Evolutionary conservation across 352 stramenopile species (phyloP), one percentile per base, ranked within the genome.

Genomic region (Phytophthora foliorum): DNA sequence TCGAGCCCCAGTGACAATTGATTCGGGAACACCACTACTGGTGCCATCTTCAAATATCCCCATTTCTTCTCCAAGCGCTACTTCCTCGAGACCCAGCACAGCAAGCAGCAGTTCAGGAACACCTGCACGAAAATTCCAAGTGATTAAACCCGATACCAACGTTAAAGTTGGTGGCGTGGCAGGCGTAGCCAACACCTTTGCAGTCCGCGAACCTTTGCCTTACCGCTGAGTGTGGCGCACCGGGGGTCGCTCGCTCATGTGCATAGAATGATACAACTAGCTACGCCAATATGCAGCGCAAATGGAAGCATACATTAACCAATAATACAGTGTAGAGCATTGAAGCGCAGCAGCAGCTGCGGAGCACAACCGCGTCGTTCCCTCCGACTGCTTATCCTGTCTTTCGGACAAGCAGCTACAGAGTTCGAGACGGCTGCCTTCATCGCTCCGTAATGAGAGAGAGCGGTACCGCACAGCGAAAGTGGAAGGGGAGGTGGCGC

Each of bases 111-210:
- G 25, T 32, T 41, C 54, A 4, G 25, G 27, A 32, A 58, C 64
- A 2, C 44, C 72, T 16, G 51, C 56, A 31, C 69, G 76, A 1
- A 86, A 80, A 60, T 92, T 88, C 44, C 69, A 89, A 24, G 76
- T 92, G 9, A 63, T 81, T 4, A 78, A 74, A 51, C 83, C 78
- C 11, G 75, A 80, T 17, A 41, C 61, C 9, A 32, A 69, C 38
- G 51, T 57, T 14, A 48, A 25, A 17, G 32, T 83, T 21, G 69
- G 74, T 16, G 78, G 80, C 16, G 49, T 92, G 16, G 77, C 74
- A 17, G 84, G 84, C 0, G 65, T 84, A 6, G 44, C 78, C 16
- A 90, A 80, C 27, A 42, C 39, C 6, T 63, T 92, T 4, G 86
- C 76, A 6, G 44, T 61, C 22, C 78, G 81, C 3, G 81, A 89